Conservation (phyloP, 768 basidiomycete species). For the Rhizopogon sp. region DNA sequence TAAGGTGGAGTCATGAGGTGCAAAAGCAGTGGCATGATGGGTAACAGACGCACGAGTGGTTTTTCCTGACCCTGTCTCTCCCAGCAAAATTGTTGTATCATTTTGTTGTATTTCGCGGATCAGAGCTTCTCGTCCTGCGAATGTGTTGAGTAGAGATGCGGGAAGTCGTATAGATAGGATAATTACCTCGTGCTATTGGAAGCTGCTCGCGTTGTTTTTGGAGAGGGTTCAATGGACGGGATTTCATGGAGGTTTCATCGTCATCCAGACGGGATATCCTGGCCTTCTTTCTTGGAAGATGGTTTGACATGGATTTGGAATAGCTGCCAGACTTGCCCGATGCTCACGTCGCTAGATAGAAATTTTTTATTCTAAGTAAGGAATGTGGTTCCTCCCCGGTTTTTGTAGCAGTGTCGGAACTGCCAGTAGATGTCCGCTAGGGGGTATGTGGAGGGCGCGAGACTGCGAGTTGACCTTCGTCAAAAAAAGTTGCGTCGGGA, state of each 20-base stretch:
- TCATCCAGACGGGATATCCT: slow-evolving; percentile 14
- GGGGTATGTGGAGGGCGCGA: not conserved
- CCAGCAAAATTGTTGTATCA: slow-evolving; percentile 85
- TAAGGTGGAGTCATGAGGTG: slow-evolving; percentile 12
- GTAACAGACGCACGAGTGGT: slow-evolving; percentile 80
- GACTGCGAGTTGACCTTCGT: not conserved
- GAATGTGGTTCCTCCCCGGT: not conserved
- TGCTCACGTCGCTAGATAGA: not conserved
- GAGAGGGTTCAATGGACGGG: slow-evolving; percentile 23
- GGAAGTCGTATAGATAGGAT: not conserved
- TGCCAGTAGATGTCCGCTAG: not conserved
- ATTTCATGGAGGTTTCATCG: slow-evolving; percentile 12
- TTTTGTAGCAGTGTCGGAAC: not conserved
- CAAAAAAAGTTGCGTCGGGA: not conserved
- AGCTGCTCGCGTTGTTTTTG: slow-evolving; percentile 66
- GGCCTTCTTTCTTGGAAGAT: slow-evolving; percentile 22
- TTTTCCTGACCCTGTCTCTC: slow-evolving; percentile 98
- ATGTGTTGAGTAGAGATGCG: not conserved
- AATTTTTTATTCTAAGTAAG: not conserved
- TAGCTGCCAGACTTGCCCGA: not conserved
- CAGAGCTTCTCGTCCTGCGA: slow-evolving; percentile 68
- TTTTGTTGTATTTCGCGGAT: slow-evolving; percentile 67
- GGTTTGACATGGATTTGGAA: slow-evolving; percentile 12
- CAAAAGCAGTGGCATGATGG: not conserved
- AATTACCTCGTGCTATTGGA: slow-evolving; percentile 74